A percentile compares a stretch with the other conserved stretches of the same genome.
Evolutionary conservation across 2,329 filamentous ascomycete species (phyloP).

Genomic region (Zymoseptoria crescenta): DNA sequence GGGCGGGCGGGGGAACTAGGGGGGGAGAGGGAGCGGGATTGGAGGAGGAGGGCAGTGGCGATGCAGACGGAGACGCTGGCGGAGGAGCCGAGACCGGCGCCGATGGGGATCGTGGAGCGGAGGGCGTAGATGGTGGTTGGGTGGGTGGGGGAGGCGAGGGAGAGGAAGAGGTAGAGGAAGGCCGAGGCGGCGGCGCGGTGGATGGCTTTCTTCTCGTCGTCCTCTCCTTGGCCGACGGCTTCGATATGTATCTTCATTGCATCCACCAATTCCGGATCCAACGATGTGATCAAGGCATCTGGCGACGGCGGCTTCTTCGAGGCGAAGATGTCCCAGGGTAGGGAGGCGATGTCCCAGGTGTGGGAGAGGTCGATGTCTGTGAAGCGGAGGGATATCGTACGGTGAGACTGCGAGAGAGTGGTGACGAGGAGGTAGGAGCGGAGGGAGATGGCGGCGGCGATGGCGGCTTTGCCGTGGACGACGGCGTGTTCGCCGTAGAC

Average conservation of each 20-base stretch:
- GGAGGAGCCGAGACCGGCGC: slow-evolving; percentile 84
- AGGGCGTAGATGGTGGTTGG: slow-evolving; percentile 81
- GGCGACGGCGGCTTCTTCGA: slow-evolving; percentile 61
- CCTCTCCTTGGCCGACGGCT: slow-evolving; percentile 57
- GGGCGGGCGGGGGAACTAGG: slow-evolving; percentile 91
- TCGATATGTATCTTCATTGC: slow-evolving; percentile 74
- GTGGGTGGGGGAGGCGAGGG: slow-evolving; percentile 69
- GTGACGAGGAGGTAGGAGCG: slow-evolving; percentile 96
- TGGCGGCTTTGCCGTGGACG: slow-evolving; percentile 92
- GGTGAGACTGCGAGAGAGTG: slow-evolving; percentile 80
- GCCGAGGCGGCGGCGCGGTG: slow-evolving; percentile 73
- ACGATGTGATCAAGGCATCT: slow-evolving; percentile 70
- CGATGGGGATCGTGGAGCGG: slow-evolving; percentile 87
- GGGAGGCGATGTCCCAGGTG: slow-evolving; percentile 85
- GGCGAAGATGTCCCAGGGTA: slow-evolving; percentile 80
- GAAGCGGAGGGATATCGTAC: slow-evolving; percentile 81
- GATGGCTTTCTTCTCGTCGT: slow-evolving; percentile 65
- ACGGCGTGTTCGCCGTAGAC: slow-evolving; percentile 97
- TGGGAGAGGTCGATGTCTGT: slow-evolving; percentile 84
- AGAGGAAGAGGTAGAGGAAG: slow-evolving; percentile 90
- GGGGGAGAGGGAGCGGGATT: slow-evolving; percentile 84
- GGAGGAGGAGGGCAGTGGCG: slow-evolving; percentile 67
- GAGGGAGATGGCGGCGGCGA: slow-evolving; percentile 89
- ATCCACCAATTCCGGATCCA: slow-evolving; percentile 74
- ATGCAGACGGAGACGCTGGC: slow-evolving; percentile 91